Base-by-base conservation (phyloP, 441 rosid species). In the Flueggea neowawraea region DNA sequence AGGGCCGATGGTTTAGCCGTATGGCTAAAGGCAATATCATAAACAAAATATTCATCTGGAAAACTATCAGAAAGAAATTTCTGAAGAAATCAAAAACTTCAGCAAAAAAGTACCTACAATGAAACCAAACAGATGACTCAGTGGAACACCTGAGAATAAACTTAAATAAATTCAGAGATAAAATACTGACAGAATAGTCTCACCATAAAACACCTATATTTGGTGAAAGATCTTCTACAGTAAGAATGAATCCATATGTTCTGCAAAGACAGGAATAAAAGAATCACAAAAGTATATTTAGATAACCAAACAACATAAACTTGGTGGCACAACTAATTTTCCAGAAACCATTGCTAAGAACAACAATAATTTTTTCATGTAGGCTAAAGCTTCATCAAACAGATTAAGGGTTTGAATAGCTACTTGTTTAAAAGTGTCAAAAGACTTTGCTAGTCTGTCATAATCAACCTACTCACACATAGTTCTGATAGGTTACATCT, bases 221-320 rank as follows among this genome's bases (percentile, higher is more conserved):
- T 54, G 98, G 98, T 62, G 99, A 89, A 68, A 95, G 73, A 79
- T 95, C 99, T 84, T 95, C 95, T 67, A 89, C 82, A 0, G 93
- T 81, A 61, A 91, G 99, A 74, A 91, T 86, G 84, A 95, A 95
- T n/a, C 99, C 98, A 73, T 86, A 91, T 54, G 98, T 91, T 63
- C 98, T 95, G 78, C 76, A 83, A 65, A 49, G 36, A 13, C 31
- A 33, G 54, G 64, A 28, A 60, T 6, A 48, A 52, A 75, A 49
- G 50, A 62, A 66, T 33, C 41, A 60, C 73, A 52, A 67, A 16
- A 33, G 52, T 13, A 45, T 31, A 36, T 57, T 68, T 11, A 44
- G 9, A 43, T 15, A n/a, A 63, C 49, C 14, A 60, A 33, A 36
- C 17, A 54, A 22, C n/a, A 31, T 6, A 51, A 52, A 55, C 12